A percentile compares a stretch with the other conserved stretches of the same genome.
Evolutionary conservation across 2,329 filamentous ascomycete species (phyloP).

Genomic region (Aspergillus texensis): DNA sequence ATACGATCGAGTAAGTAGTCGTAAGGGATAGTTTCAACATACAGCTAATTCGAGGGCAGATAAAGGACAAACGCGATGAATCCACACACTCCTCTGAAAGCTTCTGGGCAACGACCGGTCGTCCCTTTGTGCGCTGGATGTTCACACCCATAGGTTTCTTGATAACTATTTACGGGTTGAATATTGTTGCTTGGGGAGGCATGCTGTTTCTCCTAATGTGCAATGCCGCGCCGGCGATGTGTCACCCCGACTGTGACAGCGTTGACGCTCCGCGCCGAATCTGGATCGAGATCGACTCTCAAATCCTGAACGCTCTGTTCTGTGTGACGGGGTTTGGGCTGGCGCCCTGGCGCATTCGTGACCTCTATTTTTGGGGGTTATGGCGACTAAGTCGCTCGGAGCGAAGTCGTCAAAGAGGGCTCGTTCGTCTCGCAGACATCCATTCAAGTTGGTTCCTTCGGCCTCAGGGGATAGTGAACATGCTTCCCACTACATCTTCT

Average conservation of each 20-base stretch:
- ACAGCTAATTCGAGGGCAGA: not conserved
- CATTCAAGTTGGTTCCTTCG: not conserved
- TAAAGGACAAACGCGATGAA: not conserved
- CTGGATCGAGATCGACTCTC: constrained; percentile 84
- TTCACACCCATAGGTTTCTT: constrained; percentile 75
- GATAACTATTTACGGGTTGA: constrained; percentile 76
- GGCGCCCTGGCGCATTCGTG: constrained; percentile 81
- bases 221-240: constrained; percentile 63
- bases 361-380: constrained; percentile 71
- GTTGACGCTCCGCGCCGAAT: constrained; percentile 75
- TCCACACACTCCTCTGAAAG: not conserved
- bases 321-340: constrained; percentile 85
- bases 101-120: not conserved
- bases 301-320: constrained; percentile 82
- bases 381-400: constrained; percentile 59
- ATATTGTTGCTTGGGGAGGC: constrained; percentile 84
- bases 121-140: constrained; percentile 55
- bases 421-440: not conserved
- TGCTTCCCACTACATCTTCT: not conserved
- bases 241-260: constrained; percentile 66
- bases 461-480: not conserved
- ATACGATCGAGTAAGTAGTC: not conserved
- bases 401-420: not conserved
- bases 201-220: constrained; percentile 87
- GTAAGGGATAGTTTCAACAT: no score